A percentile compares a stretch with the other conserved stretches of the same genome.
phyloP scores from a whole-genome alignment of 805 yeast genomes.

The Cyberlindnera veronae region DNA sequence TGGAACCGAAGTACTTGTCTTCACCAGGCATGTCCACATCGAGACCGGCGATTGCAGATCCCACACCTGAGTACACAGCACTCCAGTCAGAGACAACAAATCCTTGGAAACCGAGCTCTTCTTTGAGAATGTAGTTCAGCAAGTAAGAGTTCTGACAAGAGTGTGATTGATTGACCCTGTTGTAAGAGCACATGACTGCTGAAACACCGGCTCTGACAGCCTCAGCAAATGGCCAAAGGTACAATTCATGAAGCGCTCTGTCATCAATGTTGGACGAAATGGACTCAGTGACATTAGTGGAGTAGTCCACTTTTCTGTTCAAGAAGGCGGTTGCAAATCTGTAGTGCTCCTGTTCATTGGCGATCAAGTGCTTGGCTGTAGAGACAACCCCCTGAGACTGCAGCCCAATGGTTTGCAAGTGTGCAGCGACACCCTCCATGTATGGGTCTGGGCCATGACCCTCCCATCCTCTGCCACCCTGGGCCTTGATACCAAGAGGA shows the following conservation, averaged over 20 bases:
- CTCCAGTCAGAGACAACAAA: conserved; percentile 67
- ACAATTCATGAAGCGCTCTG: conserved; percentile 57
- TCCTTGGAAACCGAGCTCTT: conserved; percentile 63
- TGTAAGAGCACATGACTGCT: conserved; percentile 59
- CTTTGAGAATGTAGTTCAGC: conserved; percentile 52
- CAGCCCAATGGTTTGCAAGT: conserved; percentile 49
- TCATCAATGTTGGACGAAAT: conserved; percentile 56
- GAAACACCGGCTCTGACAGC: conserved; percentile 58
- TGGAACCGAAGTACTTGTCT: conserved; percentile 54
- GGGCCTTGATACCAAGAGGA: conserved; percentile 59
- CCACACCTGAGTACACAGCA: conserved; percentile 58
- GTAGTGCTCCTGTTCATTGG: conserved; percentile 61
- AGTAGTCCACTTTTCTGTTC: conserved; percentile 46
- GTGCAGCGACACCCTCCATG: conserved; percentile 52
- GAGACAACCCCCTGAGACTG: conserved; percentile 59
- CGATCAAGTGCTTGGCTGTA: conserved; percentile 50
- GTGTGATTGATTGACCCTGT: conserved; percentile 51
- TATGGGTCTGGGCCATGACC: conserved; percentile 62
- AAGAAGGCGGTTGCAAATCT: conserved; percentile 52
- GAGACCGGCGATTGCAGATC: conserved; percentile 53
- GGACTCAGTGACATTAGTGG: conserved; percentile 41
- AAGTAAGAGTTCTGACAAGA: conserved; percentile 59
- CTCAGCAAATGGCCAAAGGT: conserved; percentile 66
- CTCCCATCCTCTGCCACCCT: conserved; percentile 66
- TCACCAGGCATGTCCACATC: conserved; percentile 70